A percentile compares a stretch with the other conserved stretches of the same genome.
Conservation (phyloP, 805 yeast genomes). For the Jamesozyma lodderae region DNA sequence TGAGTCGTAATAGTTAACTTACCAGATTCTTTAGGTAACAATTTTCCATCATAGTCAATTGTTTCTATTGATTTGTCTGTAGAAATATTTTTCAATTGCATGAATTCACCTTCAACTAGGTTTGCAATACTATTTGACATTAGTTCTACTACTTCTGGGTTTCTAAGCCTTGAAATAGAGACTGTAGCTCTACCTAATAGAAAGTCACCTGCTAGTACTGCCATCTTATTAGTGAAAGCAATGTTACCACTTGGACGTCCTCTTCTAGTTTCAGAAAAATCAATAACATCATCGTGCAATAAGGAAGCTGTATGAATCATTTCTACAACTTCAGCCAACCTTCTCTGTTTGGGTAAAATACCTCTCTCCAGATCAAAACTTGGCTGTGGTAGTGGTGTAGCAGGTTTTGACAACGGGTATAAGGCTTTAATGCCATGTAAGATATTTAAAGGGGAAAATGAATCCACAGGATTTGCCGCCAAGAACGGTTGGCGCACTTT, state of each 20-base stretch:
- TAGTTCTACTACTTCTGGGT: conserved; percentile 95
- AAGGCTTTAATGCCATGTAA: conserved; percentile 90
- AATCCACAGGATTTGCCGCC: conserved; percentile 25
- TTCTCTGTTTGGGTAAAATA: conserved; percentile 85
- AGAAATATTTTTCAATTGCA: conserved; percentile 94
- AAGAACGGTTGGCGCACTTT: background rate
- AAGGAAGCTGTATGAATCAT: conserved; percentile 97
- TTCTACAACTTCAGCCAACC: conserved; percentile 95
- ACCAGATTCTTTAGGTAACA: background rate
- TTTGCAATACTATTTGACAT: conserved; percentile 95
- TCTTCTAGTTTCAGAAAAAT: conserved; percentile 76
- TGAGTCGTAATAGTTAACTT: conserved; percentile 26
- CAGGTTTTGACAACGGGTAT: conserved; percentile 77
- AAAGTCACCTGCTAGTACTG: conserved; percentile 94
- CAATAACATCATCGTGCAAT: conserved; percentile 95
- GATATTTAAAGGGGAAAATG: conserved; percentile 69
- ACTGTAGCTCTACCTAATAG: conserved; percentile 93
- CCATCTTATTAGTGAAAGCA: conserved; percentile 95
- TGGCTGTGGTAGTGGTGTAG: conserved; percentile 53
- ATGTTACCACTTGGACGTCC: conserved; percentile 87
- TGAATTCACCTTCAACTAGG: conserved; percentile 95
- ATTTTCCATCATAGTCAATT: conserved; percentile 23
- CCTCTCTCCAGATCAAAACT: conserved; percentile 49
- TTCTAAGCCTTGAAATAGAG: conserved; percentile 82
- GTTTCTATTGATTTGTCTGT: conserved; percentile 38